Conservation (phyloP, 768 basidiomycete species). For the Daedalea quercina region DNA sequence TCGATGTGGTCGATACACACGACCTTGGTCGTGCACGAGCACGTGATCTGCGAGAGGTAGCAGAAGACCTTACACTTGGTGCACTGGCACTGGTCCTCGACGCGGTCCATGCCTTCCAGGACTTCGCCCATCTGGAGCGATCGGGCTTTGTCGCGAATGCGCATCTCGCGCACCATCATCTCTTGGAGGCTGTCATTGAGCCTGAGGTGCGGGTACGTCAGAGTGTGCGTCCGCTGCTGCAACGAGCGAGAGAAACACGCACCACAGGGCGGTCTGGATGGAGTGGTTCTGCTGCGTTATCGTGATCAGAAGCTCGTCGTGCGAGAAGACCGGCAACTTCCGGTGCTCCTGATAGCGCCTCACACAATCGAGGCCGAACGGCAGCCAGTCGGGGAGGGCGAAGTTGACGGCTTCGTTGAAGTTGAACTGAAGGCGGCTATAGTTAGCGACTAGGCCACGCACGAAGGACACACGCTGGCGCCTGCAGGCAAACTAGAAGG, state of each 20-base stretch:
- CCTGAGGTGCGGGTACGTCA: constrained; percentile 45
- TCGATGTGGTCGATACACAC: constrained; percentile 83
- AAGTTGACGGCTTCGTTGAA: constrained; percentile 99
- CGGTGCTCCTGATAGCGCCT: constrained; percentile 83
- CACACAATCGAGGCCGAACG: constrained; percentile 82
- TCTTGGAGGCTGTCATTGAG: constrained; percentile 76
- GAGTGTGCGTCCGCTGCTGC: background rate
- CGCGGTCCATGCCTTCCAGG: constrained; percentile 71
- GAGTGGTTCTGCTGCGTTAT: constrained; percentile 92
- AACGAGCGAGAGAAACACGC: constrained; percentile 9
- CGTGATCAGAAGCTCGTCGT: constrained; percentile 95
- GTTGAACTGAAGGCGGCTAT: constrained; percentile 58
- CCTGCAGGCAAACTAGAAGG: background rate
- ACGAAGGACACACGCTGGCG: background rate
- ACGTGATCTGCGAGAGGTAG: constrained; percentile 90
- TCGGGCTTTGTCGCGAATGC: constrained; percentile 58
- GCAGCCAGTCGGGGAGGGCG: constrained; percentile 92
- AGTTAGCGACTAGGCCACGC: constrained; percentile 3
- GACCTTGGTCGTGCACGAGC: constrained; percentile 70
- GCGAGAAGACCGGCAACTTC: constrained; percentile 96
- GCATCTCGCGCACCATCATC: constrained; percentile 84
- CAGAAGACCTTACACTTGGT: constrained; percentile 87
- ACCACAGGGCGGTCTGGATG: constrained; percentile 93
- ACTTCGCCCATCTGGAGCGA: constrained; percentile 54
- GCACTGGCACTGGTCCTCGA: constrained; percentile 97